A percentile compares a stretch with the other conserved stretches of the same genome.
phyloP scores from a whole-genome alignment of 495 filamentous ascomycete genomes.

The Pyrenula massariospora region DNA sequence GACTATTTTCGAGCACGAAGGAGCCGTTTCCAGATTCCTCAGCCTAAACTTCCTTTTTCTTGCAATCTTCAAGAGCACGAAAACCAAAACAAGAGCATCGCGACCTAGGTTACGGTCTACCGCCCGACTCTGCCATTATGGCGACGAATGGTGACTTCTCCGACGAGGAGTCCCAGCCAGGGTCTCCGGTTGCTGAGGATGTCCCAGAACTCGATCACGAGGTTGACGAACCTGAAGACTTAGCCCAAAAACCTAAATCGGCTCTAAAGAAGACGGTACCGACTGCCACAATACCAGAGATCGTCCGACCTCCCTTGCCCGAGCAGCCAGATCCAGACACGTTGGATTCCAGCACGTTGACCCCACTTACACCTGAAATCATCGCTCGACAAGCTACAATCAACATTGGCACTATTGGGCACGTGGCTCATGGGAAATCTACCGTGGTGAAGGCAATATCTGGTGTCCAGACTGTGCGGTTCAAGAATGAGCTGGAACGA shows the following conservation, averaged over 20 bases:
- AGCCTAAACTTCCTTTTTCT: no score
- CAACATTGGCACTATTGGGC: slow-evolving; percentile 97
- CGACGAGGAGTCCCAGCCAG: slow-evolving; percentile 47
- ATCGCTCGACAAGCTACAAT: slow-evolving; percentile 96
- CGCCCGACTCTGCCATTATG: slow-evolving; percentile 52
- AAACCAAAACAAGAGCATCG: no score
- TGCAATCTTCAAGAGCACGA: no score
- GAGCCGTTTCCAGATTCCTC: no score
- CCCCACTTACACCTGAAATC: slow-evolving; percentile 85
- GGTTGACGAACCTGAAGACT: slow-evolving; percentile 34
- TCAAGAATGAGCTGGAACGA: slow-evolving; percentile 97
- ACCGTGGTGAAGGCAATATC: slow-evolving; percentile 99
- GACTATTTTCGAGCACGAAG: no score
- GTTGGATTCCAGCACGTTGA: slow-evolving; percentile 66
- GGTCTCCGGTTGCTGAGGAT: slow-evolving; percentile 44
- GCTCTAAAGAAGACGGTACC: slow-evolving; percentile 50
- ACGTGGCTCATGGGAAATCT: slow-evolving; percentile 96
- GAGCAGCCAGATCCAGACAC: slow-evolving; percentile 82
- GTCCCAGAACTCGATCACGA: slow-evolving; percentile 40
- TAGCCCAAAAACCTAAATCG: slow-evolving; percentile 43
- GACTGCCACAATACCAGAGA: slow-evolving; percentile 28
- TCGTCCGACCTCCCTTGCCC: slow-evolving; percentile 54
- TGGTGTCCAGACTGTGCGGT: slow-evolving; percentile 94
- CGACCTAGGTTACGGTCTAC: no score
- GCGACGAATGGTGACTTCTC: slow-evolving; percentile 53